Evolutionary conservation across 192 early-diverging fungal genomes (phyloP).

Genomic region (Coemansia sp.): DNA sequence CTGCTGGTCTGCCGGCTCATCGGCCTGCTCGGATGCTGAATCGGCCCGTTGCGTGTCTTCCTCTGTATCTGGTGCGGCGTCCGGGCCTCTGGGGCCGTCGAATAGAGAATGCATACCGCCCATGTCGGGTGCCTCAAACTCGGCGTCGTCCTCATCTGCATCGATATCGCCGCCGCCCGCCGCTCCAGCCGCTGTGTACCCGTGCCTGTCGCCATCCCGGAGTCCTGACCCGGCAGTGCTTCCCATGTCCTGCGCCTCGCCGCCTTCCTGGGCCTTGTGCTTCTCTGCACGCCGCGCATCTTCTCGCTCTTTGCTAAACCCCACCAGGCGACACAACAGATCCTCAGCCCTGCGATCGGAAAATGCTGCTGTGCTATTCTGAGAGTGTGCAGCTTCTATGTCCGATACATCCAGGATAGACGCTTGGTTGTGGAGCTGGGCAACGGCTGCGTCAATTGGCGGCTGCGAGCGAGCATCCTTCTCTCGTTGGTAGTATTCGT

Average conservation of each 20-base stretch:
- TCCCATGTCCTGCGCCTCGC: too few relatives aligned
- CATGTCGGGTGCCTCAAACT: constrained; percentile 38
- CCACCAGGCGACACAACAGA: constrained; percentile 24
- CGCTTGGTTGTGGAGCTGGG: constrained; percentile 7
- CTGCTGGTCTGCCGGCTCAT: neutral
- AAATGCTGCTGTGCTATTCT: constrained; percentile 11
- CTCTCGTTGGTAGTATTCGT: constrained; percentile 22
- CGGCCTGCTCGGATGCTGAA: neutral
- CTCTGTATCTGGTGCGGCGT: neutral
- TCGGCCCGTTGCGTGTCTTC: neutral
- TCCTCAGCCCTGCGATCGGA: constrained; percentile 28
- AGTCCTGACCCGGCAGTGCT: too few relatives aligned
- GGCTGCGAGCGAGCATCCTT: constrained; percentile 1
- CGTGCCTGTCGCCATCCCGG: too few relatives aligned
- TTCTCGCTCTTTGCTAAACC: constrained; percentile 3
- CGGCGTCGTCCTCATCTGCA: constrained; percentile 37
- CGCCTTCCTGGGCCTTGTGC: too few relatives aligned
- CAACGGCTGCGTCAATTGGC: constrained; percentile 5
- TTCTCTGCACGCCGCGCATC: too few relatives aligned
- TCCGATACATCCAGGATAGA: neutral
- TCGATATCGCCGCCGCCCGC: constrained; percentile 11
- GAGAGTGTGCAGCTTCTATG: neutral
- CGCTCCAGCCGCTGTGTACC: too few relatives aligned
- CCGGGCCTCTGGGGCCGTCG: too few relatives aligned
- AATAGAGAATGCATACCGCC: constrained; percentile 1